Percentiles rank a stretch among this genome's conserved stretches.
phyloP scores from a whole-genome alignment of 805 yeast genomes.

The Spathaspora gorwiae region DNA sequence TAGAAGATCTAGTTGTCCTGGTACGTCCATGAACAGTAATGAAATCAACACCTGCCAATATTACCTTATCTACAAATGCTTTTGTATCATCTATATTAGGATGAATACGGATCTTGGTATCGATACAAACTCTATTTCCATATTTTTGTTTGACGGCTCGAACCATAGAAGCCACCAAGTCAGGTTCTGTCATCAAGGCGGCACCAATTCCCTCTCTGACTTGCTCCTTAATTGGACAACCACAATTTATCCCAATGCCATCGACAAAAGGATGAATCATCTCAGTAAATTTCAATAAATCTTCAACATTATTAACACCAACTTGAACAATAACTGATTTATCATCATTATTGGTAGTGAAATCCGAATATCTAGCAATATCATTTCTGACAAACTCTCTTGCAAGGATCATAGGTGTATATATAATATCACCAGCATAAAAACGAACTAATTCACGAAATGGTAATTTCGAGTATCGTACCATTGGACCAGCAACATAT shows the following conservation, averaged over 20 bases:
- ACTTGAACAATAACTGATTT: conserved; percentile 80
- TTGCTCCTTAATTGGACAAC: conserved; percentile 95
- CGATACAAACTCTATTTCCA: conserved; percentile 70
- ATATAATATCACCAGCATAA: conserved; percentile 75
- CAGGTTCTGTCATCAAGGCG: conserved; percentile 82
- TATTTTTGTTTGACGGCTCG: conserved; percentile 71
- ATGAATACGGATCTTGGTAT: conserved; percentile 90
- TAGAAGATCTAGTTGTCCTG: conserved; percentile 75
- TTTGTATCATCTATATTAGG: conserved; percentile 68
- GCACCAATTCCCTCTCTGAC: conserved; percentile 96
- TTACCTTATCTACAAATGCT: conserved; percentile 66
- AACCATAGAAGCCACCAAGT: conserved; percentile 79
- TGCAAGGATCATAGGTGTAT: conserved; percentile 95
- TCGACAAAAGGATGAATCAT: conserved; percentile 90
- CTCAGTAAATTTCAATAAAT: conserved; percentile 75
- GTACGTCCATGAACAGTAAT: conserved; percentile 94
- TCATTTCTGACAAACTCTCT: conserved; percentile 86
- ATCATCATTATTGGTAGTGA: conserved; percentile 72
- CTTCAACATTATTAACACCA: conserved; percentile 82
- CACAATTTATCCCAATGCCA: conserved; percentile 93
- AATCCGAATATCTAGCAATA: conserved; percentile 78
- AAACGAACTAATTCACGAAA: conserved; percentile 74
- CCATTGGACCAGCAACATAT: conserved; percentile 83
- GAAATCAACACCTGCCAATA: conserved; percentile 86
- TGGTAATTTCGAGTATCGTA: conserved; percentile 89